A percentile compares a stretch with the other conserved stretches of the same genome.
phyloP scores from a whole-genome alignment of 1,284 basidiomycete genomes.

The Malassezia yamatoensis region DNA sequence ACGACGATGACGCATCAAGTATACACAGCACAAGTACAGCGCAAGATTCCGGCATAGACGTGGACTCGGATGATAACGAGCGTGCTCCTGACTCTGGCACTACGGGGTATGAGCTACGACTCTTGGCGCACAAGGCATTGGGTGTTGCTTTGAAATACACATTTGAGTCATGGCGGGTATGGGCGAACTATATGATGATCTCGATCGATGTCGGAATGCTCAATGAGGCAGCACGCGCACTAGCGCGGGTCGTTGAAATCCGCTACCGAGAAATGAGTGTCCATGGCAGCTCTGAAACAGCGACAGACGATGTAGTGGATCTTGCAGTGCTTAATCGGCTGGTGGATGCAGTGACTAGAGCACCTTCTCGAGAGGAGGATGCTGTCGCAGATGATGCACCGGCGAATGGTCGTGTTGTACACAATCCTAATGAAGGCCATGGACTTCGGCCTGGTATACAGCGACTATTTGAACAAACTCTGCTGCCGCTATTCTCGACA shows the following conservation, averaged over 20 bases:
- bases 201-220: conserved; percentile 86
- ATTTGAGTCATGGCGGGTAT: conserved; percentile 93
- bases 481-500: conserved; percentile 66
- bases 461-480: conserved; percentile 62
- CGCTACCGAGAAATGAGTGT: conserved; percentile 52
- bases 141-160: conserved; percentile 72
- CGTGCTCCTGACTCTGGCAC: background rate
- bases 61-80: background rate
- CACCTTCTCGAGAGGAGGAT: conserved; percentile 41
- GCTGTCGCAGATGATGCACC: background rate
- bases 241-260: conserved; percentile 71
- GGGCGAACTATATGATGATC: conserved; percentile 94
- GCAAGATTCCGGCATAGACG: conserved; percentile 15
- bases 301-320: conserved; percentile 55
- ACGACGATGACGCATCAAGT: conserved; percentile 5
- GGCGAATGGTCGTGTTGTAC: background rate
- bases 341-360: conserved; percentile 69
- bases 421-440: conserved; percentile 58
- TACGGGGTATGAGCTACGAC: conserved; percentile 57
- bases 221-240: conserved; percentile 72
- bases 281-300: conserved; percentile 50
- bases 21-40: conserved; percentile 1
- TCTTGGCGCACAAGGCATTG: conserved; percentile 86
- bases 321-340: conserved; percentile 75
- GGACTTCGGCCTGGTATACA: conserved; percentile 59